phyloP scores from a whole-genome alignment of 2,329 filamentous ascomycete genomes.

The Ophiostoma ulmi region DNA sequence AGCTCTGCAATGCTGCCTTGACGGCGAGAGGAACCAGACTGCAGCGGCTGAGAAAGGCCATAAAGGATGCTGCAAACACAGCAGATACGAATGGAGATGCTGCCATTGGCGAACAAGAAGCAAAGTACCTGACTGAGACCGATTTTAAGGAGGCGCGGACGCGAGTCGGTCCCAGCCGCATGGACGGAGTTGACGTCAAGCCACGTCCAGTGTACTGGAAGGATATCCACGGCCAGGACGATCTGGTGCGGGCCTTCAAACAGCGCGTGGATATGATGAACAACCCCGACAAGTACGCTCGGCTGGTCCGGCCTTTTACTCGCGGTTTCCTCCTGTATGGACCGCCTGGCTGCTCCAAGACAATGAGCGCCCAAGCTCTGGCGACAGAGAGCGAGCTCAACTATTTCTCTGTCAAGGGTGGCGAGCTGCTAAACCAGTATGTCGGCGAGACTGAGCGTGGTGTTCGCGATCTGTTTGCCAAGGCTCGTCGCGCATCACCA shows the following conservation, averaged over 20 bases:
- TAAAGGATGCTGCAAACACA: background rate
- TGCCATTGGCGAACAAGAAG: background rate
- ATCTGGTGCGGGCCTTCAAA: conserved; percentile 60
- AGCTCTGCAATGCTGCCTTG: conserved; percentile 1
- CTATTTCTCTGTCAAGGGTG: conserved; percentile 90
- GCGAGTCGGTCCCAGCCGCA: conserved; percentile 71
- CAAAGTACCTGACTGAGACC: conserved; percentile 34
- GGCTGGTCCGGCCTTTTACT: conserved; percentile 41
- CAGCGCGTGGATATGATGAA: conserved; percentile 44
- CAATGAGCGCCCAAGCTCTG: conserved; percentile 81
- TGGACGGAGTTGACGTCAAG: conserved; percentile 84
- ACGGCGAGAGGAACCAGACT: background rate
- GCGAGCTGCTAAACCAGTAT: conserved; percentile 93
- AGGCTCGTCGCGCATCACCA: conserved; percentile 77
- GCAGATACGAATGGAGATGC: background rate
- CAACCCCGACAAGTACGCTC: conserved; percentile 33
- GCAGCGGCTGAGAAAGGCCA: background rate
- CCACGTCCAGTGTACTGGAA: conserved; percentile 80
- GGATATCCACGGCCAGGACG: conserved; percentile 80
- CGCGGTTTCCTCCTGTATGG: conserved; percentile 88
- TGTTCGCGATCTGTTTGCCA: conserved; percentile 77
- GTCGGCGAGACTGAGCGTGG: conserved; percentile 89
- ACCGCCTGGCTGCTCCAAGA: conserved; percentile 92
- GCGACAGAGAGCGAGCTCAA: conserved; percentile 88
- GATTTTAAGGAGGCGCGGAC: conserved; percentile 64